Conservation (phyloP, 768 basidiomycete genomes). For the Suillus subalutaceus region DNA sequence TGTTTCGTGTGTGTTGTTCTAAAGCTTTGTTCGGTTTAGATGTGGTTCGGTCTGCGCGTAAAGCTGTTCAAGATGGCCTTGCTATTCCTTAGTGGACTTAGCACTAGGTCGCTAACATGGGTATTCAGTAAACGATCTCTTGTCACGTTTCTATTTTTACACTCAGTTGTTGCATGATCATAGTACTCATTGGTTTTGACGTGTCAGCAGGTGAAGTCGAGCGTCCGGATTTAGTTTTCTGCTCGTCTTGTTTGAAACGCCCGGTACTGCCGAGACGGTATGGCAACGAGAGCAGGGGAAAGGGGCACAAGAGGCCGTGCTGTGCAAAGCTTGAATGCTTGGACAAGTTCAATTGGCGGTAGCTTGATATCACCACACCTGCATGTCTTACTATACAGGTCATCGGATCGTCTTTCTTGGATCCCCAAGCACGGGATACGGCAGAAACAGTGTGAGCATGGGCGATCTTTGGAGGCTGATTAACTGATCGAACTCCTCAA, state of each 20-base stretch:
- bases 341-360: not conserved
- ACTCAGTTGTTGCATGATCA: not conserved
- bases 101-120: not conserved
- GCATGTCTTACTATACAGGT: not conserved
- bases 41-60: not conserved
- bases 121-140: not conserved
- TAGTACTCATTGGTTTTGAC: not conserved
- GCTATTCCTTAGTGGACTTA: constrained; percentile 1
- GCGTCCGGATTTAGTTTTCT: not conserved
- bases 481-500: not conserved
- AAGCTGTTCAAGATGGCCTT: not conserved
- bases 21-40: not conserved
- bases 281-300: not conserved
- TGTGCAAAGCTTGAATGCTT: not conserved
- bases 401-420: not conserved
- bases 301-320: not conserved
- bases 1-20: not conserved
- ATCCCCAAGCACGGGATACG: not conserved
- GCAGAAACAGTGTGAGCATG: not conserved
- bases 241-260: not conserved
- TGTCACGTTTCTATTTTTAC: not conserved
- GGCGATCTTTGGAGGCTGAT: not conserved
- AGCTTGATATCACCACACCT: not conserved
- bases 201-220: not conserved
- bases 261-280: not conserved